Conservation (phyloP, 208 protist genomes). For the Leishmania tropica region DNA sequence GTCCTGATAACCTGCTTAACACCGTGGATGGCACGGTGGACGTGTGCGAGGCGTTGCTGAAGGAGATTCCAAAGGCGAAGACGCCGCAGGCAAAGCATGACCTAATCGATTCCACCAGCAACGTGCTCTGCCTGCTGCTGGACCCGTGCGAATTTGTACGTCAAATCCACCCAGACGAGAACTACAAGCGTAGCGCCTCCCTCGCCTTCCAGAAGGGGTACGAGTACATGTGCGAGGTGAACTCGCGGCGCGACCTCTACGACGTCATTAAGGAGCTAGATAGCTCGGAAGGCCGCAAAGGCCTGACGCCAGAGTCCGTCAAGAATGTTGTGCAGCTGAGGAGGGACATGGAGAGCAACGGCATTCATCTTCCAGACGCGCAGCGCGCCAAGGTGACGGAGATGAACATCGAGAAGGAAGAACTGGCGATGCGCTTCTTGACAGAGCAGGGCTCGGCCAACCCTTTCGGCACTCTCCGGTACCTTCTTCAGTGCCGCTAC, state of each 20-base stretch:
- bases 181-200: conserved; percentile 79
- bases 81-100: conserved; percentile 88
- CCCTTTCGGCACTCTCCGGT: conserved; percentile 77
- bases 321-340: conserved; percentile 91
- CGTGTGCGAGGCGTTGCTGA: conserved; percentile 73
- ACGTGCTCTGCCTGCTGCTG: conserved; percentile 90
- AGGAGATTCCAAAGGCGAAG: conserved; percentile 62
- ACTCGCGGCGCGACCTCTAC: conserved; percentile 86
- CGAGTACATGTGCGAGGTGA: conserved; percentile 92
- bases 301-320: conserved; percentile 81
- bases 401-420: conserved; percentile 91
- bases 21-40: conserved; percentile 80
- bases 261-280: conserved; percentile 83
- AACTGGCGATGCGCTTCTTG: conserved; percentile 84
- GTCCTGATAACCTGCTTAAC: conserved; percentile 53
- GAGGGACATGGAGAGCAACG: conserved; percentile 93
- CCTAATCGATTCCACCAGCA: conserved; percentile 91
- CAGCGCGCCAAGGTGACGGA: conserved; percentile 77
- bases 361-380: conserved; percentile 85
- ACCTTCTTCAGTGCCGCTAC: conserved; percentile 83
- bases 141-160: conserved; percentile 94
- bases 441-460: conserved; percentile 70
- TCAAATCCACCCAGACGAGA: conserved; percentile 86
- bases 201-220: conserved; percentile 87
- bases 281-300: conserved; percentile 56